These are phyloP conservation scores for Fomitopsis pulvina DNA, from an alignment of 768 basidiomycete genomes.

Conservation along the genomic window DNA sequence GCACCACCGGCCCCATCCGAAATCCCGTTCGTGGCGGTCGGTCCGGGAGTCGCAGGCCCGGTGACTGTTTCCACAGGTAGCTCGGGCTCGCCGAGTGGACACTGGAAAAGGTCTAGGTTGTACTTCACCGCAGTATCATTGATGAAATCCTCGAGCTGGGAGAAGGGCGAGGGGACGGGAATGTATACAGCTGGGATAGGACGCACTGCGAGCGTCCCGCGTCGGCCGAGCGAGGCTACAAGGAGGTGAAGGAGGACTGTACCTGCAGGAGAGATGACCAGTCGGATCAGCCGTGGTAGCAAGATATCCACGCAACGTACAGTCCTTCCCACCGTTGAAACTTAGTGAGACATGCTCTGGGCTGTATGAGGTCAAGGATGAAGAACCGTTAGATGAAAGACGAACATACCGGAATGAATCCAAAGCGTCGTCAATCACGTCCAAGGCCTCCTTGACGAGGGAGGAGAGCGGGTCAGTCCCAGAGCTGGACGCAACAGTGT, in stretches of 20 bases:
- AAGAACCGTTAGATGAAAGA: neutral
- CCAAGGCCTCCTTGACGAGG: slow-evolving; percentile 70
- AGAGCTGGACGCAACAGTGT: slow-evolving; percentile 47
- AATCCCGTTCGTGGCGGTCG: slow-evolving; percentile 16
- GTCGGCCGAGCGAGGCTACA: slow-evolving; percentile 59
- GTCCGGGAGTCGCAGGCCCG: slow-evolving; percentile 25
- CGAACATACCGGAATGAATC: slow-evolving; percentile 72
- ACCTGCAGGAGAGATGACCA: slow-evolving; percentile 41
- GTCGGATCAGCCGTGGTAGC: neutral
- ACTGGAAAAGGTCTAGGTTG: slow-evolving; percentile 66
- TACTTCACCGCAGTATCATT: slow-evolving; percentile 53
- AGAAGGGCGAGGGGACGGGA: slow-evolving; percentile 84
- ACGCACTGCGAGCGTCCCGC: slow-evolving; percentile 29
- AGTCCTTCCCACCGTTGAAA: slow-evolving; percentile 99
- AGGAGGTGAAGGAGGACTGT: slow-evolving; percentile 93
- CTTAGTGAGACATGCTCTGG: slow-evolving; percentile 74
- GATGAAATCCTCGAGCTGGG: slow-evolving; percentile 80
- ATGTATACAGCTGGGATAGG: slow-evolving; percentile 77
- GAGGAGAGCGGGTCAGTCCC: slow-evolving; percentile 42
- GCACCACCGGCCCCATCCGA: neutral
- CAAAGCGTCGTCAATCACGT: slow-evolving; percentile 74
- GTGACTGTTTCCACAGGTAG: slow-evolving; percentile 43
- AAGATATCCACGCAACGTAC: slow-evolving; percentile 38
- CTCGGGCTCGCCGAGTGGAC: slow-evolving; percentile 26
- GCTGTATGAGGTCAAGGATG: slow-evolving; percentile 29